A percentile compares a stretch with the other conserved stretches of the same genome.
These are phyloP conservation scores for Verticillium zaregamsianum DNA, from an alignment of 2,329 filamentous ascomycete species.

Conservation along the genomic window DNA sequence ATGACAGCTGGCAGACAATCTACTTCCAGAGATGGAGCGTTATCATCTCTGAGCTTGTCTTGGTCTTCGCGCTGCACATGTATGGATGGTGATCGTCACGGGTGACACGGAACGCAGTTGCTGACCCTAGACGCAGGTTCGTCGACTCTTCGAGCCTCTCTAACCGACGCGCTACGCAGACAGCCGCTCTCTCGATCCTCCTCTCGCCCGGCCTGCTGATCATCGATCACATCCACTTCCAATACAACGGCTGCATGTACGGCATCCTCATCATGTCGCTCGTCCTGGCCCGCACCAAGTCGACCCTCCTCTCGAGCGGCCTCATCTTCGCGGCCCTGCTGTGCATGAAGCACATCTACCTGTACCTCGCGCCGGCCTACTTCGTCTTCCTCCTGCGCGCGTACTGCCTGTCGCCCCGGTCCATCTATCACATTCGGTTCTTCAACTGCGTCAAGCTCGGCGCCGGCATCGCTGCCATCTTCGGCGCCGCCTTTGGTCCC, in stretches of 20 bases:
- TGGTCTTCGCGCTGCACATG: conserved; percentile 78
- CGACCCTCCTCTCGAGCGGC: conserved; percentile 73
- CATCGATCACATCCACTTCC: conserved; percentile 98
- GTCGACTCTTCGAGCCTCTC: conserved; percentile 63
- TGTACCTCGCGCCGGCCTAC: conserved; percentile 93
- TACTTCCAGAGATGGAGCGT: conserved; percentile 93
- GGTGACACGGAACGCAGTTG: neutral
- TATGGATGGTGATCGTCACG: conserved; percentile 26
- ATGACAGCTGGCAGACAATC: conserved; percentile 89
- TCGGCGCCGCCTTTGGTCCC: conserved; percentile 81
- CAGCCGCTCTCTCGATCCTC: conserved; percentile 81
- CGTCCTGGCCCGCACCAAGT: conserved; percentile 71
- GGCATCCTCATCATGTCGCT: conserved; percentile 84
- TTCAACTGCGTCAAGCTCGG: conserved; percentile 82
- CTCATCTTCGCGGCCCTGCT: conserved; percentile 79
- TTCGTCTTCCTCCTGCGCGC: conserved; percentile 87
- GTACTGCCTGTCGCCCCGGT: conserved; percentile 80
- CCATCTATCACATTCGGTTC: conserved; percentile 71
- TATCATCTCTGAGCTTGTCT: conserved; percentile 75
- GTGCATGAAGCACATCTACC: conserved; percentile 97
- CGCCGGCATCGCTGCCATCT: conserved; percentile 63
- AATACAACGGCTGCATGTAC: conserved; percentile 98
- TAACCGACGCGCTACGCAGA: conserved; percentile 75
- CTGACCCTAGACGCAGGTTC: conserved; percentile 47
- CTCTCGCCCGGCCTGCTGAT: conserved; percentile 91